Base-by-base conservation (phyloP, 2,329 filamentous ascomycete genomes). In the Mariannaea sp. region DNA sequence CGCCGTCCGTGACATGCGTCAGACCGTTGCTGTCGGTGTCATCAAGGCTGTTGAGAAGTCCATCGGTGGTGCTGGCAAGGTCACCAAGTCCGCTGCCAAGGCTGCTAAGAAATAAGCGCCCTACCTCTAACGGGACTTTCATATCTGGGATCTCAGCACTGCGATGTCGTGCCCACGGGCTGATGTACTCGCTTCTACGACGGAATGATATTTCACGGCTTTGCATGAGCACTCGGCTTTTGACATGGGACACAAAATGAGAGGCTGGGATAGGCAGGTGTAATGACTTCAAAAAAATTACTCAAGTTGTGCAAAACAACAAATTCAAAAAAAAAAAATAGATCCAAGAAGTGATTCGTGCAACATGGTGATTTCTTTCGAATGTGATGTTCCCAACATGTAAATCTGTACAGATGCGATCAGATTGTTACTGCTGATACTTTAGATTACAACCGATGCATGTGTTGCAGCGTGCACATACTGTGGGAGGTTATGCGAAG, bases 1-100 rank as follows among this genome's bases (percentile, higher is more conserved):
- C 87, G 94, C 94, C 79, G 94, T 99, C 86, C 93, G 93, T 89
- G 93, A 97, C 83, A 97, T 97, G 92, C 82, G 84, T 76, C 84
- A 89, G 77, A 93, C 89, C 78, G 89, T 94, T 69, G 90, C 90
- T 67, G 90, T 95, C 80, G 90, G 91, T 88, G 90, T 96, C 80
- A 93, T 95, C 85, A 96, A 96, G 87, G 80, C 82, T 62, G 89
- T 92, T 61, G 85, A 85, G 69, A 90, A 90, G 85, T 67, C 79
- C 61, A 71, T 71, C 55, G 76, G 68, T 61, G 74, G 74, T 68
- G 44, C 77, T 64, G 86, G 80, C 71, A 90, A 90, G 85, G 82
- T 84, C 70, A 85, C 82, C 80, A 85, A 85, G 81, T 84, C 82
- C 69, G 86, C 86, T 75, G 84, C 84, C 76, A 89, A 89, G 85